phyloP scores from a whole-genome alignment of 768 basidiomycete species.

The Pseudohyphozyma bogoriensis region DNA sequence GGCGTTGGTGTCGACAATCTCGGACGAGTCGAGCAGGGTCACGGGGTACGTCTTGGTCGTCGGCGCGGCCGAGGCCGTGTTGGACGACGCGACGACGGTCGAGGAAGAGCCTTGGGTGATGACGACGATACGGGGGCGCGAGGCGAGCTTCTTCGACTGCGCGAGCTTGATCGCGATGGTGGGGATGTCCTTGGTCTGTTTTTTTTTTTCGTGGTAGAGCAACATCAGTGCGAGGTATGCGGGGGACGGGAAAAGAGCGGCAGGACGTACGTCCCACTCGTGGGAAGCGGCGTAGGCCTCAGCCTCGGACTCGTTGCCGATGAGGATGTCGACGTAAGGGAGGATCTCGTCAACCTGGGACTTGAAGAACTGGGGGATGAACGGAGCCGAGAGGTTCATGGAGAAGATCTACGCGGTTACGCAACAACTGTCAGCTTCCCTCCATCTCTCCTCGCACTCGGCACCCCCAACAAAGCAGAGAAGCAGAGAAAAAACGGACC shows the following conservation, averaged over 20 bases:
- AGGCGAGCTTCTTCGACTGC: constrained; percentile 36
- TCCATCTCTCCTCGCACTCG: neutral
- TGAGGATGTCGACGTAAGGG: constrained; percentile 74
- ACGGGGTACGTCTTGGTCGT: constrained; percentile 49
- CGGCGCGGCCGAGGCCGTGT: constrained; percentile 47
- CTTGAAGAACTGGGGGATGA: constrained; percentile 89
- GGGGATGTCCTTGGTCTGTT: constrained; percentile 52
- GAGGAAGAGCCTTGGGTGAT: constrained; percentile 80
- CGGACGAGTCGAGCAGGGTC: constrained; percentile 46
- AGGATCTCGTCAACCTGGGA: constrained; percentile 69
- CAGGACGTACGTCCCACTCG: constrained; percentile 47
- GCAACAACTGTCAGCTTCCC: neutral
- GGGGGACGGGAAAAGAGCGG: neutral
- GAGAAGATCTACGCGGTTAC: constrained; percentile 56
- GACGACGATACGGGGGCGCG: constrained; percentile 65
- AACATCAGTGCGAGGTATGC: neutral
- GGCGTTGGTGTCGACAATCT: constrained; percentile 94
- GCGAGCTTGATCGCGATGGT: constrained; percentile 68
- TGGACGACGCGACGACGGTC: constrained; percentile 62
- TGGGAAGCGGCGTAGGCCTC: constrained; percentile 69
- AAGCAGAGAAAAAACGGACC: constrained; percentile 43
- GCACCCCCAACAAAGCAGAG: neutral
- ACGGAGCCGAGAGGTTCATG: constrained; percentile 92
- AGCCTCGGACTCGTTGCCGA: constrained; percentile 95
- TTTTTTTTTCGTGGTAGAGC: neutral